Percentiles rank a stretch among this genome's conserved stretches.
Conservation (phyloP, 176 grass and related monocot species). For the Oryza nivara region DNA sequence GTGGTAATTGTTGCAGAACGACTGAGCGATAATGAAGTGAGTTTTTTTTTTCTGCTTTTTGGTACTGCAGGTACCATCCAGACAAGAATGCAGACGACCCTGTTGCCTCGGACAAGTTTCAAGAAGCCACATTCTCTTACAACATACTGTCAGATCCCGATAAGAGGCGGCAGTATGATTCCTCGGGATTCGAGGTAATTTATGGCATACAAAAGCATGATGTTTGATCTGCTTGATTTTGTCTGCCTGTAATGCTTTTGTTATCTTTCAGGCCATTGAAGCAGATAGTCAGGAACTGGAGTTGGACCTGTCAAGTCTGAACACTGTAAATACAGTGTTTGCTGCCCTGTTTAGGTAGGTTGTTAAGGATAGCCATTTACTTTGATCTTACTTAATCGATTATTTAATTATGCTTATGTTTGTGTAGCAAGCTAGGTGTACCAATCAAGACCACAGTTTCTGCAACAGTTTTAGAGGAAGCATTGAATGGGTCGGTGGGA, state of each 20-base stretch:
- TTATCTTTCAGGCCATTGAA: conserved; percentile 75
- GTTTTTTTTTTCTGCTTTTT: conserved; percentile 4
- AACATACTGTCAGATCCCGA: conserved; percentile 97
- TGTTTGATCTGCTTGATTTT: conserved; percentile 20
- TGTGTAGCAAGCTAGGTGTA: conserved; percentile 90
- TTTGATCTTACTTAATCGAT: conserved; percentile 24
- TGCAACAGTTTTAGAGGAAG: conserved; percentile 96
- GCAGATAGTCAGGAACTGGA: conserved; percentile 89
- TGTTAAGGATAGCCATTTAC: conserved; percentile 8
- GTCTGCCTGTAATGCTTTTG: conserved; percentile 12
- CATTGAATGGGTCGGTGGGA: conserved; percentile 72
- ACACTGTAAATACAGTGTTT: conserved; percentile 99
- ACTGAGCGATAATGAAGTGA: neutral
- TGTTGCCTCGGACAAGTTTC: conserved; percentile 82
- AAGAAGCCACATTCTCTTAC: conserved; percentile 99
- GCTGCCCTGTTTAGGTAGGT: conserved; percentile 95
- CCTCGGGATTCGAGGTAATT: conserved; percentile 90
- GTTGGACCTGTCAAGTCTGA: conserved; percentile 95
- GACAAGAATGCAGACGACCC: conserved; percentile 98
- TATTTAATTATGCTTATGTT: conserved; percentile 38
- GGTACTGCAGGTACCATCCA: conserved; percentile 76
- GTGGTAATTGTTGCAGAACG: neutral
- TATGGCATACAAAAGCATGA: neutral
- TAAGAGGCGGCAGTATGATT: conserved; percentile 85
- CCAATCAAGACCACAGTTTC: conserved; percentile 97